These are phyloP conservation scores for Penicillium sp. DNA, from an alignment of 2,329 filamentous ascomycete species.

Conservation along the genomic window DNA sequence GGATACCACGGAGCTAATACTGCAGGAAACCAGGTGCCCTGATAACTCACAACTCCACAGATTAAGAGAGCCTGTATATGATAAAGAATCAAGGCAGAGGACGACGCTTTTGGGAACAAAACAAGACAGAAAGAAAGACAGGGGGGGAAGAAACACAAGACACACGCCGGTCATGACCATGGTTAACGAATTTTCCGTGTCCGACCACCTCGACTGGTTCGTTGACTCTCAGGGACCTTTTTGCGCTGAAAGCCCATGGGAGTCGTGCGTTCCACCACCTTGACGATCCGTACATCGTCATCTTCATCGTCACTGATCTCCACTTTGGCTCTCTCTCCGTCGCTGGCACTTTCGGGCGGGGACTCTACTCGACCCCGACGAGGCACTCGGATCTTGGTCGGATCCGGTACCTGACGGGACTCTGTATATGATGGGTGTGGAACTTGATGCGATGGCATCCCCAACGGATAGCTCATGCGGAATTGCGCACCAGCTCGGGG, in stretches of 20 bases:
- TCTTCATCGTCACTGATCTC: slow-evolving; percentile 26
- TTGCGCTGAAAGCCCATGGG: slow-evolving; percentile 18
- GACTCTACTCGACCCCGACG: slow-evolving; percentile 11
- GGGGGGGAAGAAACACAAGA: slow-evolving; percentile 4
- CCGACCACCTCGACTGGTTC: slow-evolving; percentile 15
- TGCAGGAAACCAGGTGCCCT: too few species aligned
- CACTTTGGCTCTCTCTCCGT: slow-evolving; percentile 16
- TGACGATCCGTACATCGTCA: slow-evolving; percentile 27
- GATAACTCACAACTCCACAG: too few species aligned
- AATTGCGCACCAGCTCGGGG: slow-evolving; percentile 24
- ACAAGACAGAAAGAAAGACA: not conserved
- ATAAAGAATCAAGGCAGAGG: too few species aligned
- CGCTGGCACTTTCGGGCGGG: slow-evolving; percentile 16
- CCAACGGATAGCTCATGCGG: slow-evolving; percentile 16
- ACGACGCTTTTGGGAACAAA: not conserved
- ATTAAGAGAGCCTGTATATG: too few species aligned
- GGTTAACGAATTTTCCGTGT: slow-evolving; percentile 22
- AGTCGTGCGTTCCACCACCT: slow-evolving; percentile 23
- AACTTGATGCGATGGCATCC: slow-evolving; percentile 19
- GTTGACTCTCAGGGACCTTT: slow-evolving; percentile 9
- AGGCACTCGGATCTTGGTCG: slow-evolving; percentile 7
- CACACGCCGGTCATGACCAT: slow-evolving; percentile 3
- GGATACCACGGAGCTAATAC: too few species aligned
- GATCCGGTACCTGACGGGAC: slow-evolving; percentile 13
- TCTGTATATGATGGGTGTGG: slow-evolving; percentile 17